Percentiles rank a stretch among this genome's conserved stretches.
phyloP scores from a whole-genome alignment of 306 rosid species.

The Phaseolus lunatus region DNA sequence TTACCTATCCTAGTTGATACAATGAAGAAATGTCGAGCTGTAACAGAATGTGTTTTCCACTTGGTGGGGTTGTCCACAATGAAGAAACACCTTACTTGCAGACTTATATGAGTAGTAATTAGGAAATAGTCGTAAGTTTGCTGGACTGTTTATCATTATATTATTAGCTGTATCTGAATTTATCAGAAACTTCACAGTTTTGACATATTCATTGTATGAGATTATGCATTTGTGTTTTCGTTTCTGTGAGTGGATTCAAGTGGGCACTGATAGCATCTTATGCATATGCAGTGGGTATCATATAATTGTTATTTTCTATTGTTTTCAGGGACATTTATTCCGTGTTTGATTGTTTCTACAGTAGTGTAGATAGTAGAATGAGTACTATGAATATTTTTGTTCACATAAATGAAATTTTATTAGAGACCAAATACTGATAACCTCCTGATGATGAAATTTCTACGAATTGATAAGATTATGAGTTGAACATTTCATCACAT shows the following conservation, averaged over 20 bases:
- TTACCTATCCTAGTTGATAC: background rate
- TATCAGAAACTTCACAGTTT: background rate
- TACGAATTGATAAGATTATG: background rate
- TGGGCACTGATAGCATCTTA: background rate
- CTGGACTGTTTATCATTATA: background rate
- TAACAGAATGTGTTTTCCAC: background rate
- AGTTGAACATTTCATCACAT: slow-evolving; percentile 30
- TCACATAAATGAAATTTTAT: background rate
- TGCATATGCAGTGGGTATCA: background rate
- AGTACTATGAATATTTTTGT: background rate
- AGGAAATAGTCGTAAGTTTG: background rate
- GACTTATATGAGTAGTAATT: background rate
- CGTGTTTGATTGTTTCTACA: background rate
- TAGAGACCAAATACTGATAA: background rate
- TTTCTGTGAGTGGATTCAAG: background rate
- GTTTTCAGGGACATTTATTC: background rate
- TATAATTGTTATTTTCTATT: background rate
- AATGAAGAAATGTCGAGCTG: background rate
- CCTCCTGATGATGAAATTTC: background rate
- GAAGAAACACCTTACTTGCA: background rate
- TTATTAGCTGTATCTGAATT: background rate
- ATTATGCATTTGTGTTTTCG: background rate
- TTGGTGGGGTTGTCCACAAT: background rate
- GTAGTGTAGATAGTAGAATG: background rate
- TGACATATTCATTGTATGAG: background rate